Evolutionary conservation across 208 protist species (phyloP), one percentile per base, ranked within the genome.

Genomic region (Acanthamoeba royreba): DNA sequence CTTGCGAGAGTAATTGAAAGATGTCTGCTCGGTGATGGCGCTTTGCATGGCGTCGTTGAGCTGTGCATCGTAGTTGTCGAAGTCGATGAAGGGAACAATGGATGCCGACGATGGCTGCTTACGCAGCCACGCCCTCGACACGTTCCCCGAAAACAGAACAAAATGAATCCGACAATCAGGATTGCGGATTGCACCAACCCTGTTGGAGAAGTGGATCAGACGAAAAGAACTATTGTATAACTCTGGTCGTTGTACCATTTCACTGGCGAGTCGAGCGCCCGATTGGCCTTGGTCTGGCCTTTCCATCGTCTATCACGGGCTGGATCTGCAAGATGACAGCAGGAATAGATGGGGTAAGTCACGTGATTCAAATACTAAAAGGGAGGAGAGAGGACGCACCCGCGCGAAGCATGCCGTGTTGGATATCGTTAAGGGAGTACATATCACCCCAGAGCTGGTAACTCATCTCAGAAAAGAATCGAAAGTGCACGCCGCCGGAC

Each of bases 381-480:
- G 25, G 0, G 69, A 81, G 40, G 5, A 43, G 46, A 1, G 42
- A 40, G 13, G 22, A 8, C 43, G 35, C 46, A 43, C 49, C 81
- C n/a, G 46, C 11, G 43, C 81, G 43, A 61, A 89, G 81, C 19
- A 89, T 13, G 81, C 81, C 81, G 9, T 89, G 81, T 33, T 89
- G 46, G 19, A 89, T 9, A 46, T 89, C 81, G 49, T 89, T 89
- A 25, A 89, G 49, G 1, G 81, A 63, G 49, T 66, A 89, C 33
- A 61, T 61, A n/a, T 38, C 81, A 35, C 49, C 47, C 47, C 49
- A 45, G 19, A 89, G 31, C 38, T 89, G 81, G 81, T 89, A 89
- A 46, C 81, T 89, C 33, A 61, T 89, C 43, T 89, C 81, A 7
- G 81, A 89, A 35, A 63, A 89, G 81, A 89, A 89, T 17, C 81